phyloP scores from a whole-genome alignment of 179 eudicot genomes.

The Silene vulgaris region DNA sequence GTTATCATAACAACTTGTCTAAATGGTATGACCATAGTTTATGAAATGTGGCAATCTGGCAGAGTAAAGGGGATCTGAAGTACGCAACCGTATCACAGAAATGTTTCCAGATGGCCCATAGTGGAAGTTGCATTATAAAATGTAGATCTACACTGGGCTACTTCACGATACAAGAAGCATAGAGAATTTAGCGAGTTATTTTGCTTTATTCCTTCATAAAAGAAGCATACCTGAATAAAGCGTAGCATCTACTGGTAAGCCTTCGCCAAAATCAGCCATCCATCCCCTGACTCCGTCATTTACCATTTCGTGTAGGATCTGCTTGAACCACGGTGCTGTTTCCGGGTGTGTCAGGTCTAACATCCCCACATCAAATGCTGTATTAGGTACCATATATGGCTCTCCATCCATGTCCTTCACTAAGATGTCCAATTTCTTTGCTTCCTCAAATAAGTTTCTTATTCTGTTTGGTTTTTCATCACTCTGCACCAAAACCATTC shows the following conservation, averaged over 20 bases:
- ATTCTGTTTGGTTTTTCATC: conserved; percentile 59
- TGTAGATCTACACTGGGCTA: too few species aligned
- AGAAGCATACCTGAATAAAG: conserved; percentile 64
- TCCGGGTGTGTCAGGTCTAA: conserved; percentile 83
- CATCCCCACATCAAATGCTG: conserved; percentile 98
- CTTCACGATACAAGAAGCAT: too few species aligned
- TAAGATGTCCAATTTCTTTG: conserved; percentile 69
- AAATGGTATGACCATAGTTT: too few species aligned
- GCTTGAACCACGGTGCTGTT: conserved; percentile 77
- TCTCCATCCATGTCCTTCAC: conserved; percentile 70
- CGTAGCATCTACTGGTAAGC: conserved; percentile 79
- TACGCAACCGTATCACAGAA: too few species aligned
- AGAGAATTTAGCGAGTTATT: not conserved
- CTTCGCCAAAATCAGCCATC: conserved; percentile 99
- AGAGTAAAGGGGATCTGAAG: too few species aligned
- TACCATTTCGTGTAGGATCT: conserved; percentile 72
- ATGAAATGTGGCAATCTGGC: too few species aligned
- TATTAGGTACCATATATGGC: conserved; percentile 89
- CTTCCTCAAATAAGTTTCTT: conserved; percentile 77
- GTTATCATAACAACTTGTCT: not conserved
- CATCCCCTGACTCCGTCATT: conserved; percentile 91
- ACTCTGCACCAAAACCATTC: conserved; percentile 37
- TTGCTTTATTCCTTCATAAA: not conserved
- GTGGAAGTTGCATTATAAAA: too few species aligned
- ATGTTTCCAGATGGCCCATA: too few species aligned